Evolutionary conservation across 768 basidiomycete species (phyloP).

Genomic region (Mycena epipterygia): DNA sequence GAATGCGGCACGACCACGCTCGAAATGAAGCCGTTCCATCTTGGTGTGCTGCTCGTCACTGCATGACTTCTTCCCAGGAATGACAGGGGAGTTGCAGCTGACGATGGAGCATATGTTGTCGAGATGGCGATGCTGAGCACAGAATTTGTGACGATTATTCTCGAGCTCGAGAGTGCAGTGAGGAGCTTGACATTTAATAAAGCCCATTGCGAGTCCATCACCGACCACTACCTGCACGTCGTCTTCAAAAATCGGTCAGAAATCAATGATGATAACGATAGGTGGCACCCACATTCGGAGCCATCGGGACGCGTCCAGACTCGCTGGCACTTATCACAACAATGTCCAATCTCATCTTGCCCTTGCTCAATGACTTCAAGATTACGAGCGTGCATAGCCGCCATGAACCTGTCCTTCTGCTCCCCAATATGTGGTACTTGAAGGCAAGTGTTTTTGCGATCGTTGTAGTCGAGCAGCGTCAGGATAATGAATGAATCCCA

Average conservation of each 20-base stretch:
- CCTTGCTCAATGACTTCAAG: slow-evolving; percentile 38
- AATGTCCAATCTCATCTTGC: slow-evolving; percentile 44
- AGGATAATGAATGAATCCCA: slow-evolving; percentile 45
- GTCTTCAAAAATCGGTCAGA: not conserved
- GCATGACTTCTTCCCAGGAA: slow-evolving; percentile 24
- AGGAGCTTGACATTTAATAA: slow-evolving; percentile 35
- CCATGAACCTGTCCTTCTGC: slow-evolving; percentile 43
- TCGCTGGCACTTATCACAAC: slow-evolving; percentile 29
- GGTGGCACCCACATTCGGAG: not conserved
- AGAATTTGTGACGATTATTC: slow-evolving; percentile 38
- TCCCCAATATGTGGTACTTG: slow-evolving; percentile 41
- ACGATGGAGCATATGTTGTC: slow-evolving; percentile 30
- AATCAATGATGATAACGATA: not conserved
- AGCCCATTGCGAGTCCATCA: slow-evolving; percentile 39
- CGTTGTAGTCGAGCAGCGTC: slow-evolving; percentile 44
- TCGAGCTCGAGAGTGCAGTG: slow-evolving; percentile 28
- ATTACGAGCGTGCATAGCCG: slow-evolving; percentile 43
- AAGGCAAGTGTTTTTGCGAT: slow-evolving; percentile 24
- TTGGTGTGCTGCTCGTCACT: not conserved
- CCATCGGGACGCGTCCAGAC: not conserved
- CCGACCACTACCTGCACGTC: not conserved
- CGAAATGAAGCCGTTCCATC: slow-evolving; percentile 21
- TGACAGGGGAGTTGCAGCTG: slow-evolving; percentile 27
- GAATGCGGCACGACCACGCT: slow-evolving; percentile 9
- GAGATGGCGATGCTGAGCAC: slow-evolving; percentile 18